Percentiles rank a stretch among this genome's conserved stretches.
Evolutionary conservation across 148 eudicot species (phyloP).

Genomic region (Drosera capensis): DNA sequence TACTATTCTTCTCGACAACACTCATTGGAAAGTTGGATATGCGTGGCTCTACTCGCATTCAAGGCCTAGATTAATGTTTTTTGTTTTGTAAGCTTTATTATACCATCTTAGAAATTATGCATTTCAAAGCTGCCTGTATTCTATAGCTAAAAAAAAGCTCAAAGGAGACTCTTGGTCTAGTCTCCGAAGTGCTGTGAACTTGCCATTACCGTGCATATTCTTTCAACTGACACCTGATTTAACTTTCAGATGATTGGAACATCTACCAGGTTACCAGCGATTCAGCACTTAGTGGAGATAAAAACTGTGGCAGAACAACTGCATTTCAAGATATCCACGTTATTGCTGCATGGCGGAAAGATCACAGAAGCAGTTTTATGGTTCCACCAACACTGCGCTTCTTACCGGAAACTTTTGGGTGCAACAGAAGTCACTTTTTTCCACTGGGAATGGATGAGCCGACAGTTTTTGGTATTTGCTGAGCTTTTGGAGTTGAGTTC

Average conservation of each 20-base stretch:
- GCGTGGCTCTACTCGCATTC: no score
- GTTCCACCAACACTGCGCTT: slow-evolving; percentile 66
- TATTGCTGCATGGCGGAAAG: slow-evolving; percentile 90
- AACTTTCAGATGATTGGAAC: slow-evolving; percentile 73
- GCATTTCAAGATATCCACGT: slow-evolving; percentile 85
- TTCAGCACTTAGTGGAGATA: slow-evolving; percentile 85
- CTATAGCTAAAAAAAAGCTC: no score
- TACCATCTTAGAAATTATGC: no score
- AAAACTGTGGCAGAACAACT: slow-evolving; percentile 85
- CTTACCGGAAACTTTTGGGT: slow-evolving; percentile 68
- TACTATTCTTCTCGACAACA: no score
- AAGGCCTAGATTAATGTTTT: no score
- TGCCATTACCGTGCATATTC: neutral
- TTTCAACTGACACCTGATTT: slow-evolving; percentile 14
- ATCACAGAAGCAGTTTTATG: slow-evolving; percentile 70
- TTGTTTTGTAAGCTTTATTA: no score
- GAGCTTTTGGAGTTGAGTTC: slow-evolving; percentile 84
- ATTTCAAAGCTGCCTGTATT: no score
- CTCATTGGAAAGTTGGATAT: no score
- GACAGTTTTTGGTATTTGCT: slow-evolving; percentile 91
- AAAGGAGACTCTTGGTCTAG: no score
- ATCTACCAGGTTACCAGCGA: slow-evolving; percentile 84
- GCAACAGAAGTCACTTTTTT: slow-evolving; percentile 73
- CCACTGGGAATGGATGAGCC: slow-evolving; percentile 98
- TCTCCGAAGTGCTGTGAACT: neutral